Conservation (phyloP, 192 early-diverging fungal genomes). For the Coemansia sp. region DNA sequence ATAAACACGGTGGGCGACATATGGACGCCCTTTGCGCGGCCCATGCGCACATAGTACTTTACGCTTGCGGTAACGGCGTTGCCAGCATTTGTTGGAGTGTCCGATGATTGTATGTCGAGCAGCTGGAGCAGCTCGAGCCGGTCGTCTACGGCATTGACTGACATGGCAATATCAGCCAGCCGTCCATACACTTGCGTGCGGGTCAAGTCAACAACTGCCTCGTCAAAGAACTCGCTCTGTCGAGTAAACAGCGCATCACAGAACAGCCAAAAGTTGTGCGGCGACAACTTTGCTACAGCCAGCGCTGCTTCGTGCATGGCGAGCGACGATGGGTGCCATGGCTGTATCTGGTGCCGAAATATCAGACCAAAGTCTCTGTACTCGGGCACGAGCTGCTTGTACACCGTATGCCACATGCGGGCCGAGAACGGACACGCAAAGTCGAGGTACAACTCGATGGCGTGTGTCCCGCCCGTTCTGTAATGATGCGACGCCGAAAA, state of each 20-base stretch:
- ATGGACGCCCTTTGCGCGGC: constrained; percentile 72
- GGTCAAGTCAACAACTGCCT: constrained; percentile 57
- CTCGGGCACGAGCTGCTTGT: constrained; percentile 58
- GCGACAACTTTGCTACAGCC: constrained; percentile 64
- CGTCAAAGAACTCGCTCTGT: constrained; percentile 67
- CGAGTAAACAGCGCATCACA: constrained; percentile 59
- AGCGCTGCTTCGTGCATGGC: constrained; percentile 74
- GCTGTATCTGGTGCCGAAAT: constrained; percentile 82
- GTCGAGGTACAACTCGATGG: constrained; percentile 42
- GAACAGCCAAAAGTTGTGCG: constrained; percentile 56
- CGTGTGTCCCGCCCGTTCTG: too few relatives aligned
- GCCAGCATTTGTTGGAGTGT: constrained; percentile 58
- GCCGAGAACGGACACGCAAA: constrained; percentile 67
- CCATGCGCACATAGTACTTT: constrained; percentile 67
- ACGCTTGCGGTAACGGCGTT: constrained; percentile 69
- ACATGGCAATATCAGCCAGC: constrained; percentile 54
- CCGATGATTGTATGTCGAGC: constrained; percentile 45
- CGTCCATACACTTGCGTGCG: constrained; percentile 58
- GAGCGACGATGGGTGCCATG: constrained; percentile 78
- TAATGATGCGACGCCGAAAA: too few relatives aligned
- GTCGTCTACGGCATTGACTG: constrained; percentile 54
- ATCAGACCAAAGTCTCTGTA: constrained; percentile 55
- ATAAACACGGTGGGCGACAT: constrained; percentile 72
- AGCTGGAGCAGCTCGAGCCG: constrained; percentile 49
- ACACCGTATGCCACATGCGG: constrained; percentile 57